phyloP scores from a whole-genome alignment of 495 filamentous ascomycete species.

The Aspergillus taichungensis region DNA sequence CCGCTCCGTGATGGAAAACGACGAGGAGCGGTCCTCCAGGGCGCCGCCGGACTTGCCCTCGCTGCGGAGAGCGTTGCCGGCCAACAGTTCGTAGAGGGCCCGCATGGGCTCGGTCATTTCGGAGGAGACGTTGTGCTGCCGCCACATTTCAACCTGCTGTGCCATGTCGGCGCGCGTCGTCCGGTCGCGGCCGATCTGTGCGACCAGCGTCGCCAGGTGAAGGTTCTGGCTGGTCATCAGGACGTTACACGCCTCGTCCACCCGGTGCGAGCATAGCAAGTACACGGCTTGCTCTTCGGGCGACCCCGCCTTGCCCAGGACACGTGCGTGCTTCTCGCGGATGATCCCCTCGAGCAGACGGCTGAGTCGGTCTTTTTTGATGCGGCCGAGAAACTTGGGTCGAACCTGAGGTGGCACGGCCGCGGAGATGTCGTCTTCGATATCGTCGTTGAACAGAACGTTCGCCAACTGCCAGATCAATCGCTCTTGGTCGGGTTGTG shows the following conservation, averaged over 20 bases:
- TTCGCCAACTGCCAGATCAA: constrained; percentile 55
- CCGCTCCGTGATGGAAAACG: constrained; percentile 67
- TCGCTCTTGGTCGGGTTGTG: constrained; percentile 25
- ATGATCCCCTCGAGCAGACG: constrained; percentile 41
- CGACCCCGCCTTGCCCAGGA: constrained; percentile 42
- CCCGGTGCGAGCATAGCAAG: constrained; percentile 63
- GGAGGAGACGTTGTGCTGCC: constrained; percentile 64
- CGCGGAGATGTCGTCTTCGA: constrained; percentile 37
- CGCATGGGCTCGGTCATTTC: constrained; percentile 83
- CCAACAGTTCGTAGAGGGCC: constrained; percentile 79
- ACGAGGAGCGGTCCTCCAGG: constrained; percentile 64
- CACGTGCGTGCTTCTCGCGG: constrained; percentile 35
- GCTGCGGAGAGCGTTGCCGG: constrained; percentile 73
- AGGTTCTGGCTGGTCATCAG: constrained; percentile 65
- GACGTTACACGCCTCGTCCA: constrained; percentile 71
- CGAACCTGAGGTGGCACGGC: constrained; percentile 33
- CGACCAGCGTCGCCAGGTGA: constrained; percentile 72
- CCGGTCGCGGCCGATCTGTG: constrained; percentile 66
- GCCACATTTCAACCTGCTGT: constrained; percentile 77
- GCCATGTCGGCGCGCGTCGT: constrained; percentile 57
- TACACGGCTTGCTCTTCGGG: constrained; percentile 79
- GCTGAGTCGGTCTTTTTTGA: constrained; percentile 45
- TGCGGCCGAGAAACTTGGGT: constrained; percentile 35
- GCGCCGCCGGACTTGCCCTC: constrained; percentile 57
- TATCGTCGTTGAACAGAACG: constrained; percentile 70